Conservation (phyloP, 106 monocot genomes). For the Iris macrosiphon region DNA sequence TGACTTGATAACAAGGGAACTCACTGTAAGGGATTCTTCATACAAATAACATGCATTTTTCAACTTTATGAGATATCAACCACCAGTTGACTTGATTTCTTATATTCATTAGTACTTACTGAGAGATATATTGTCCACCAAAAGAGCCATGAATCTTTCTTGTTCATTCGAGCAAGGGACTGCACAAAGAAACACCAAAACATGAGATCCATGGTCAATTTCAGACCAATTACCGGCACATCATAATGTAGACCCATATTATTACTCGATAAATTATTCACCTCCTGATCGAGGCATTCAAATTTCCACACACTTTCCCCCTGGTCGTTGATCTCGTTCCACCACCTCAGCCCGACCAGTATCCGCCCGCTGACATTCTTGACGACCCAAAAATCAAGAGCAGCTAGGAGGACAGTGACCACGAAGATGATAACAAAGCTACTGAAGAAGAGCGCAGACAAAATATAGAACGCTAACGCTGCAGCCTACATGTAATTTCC, state of each 20-base stretch:
- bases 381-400: constrained; percentile 82
- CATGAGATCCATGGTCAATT: not conserved
- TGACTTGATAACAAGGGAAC: too few species aligned
- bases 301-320: constrained; percentile 92
- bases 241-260: too few species aligned
- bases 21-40: too few species aligned
- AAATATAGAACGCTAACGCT: constrained; percentile 82
- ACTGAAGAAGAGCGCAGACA: constrained; percentile 70
- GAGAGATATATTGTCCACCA: constrained; percentile 77
- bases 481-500: constrained; percentile 31
- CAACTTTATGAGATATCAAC: too few species aligned
- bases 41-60: too few species aligned
- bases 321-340: constrained; percentile 82
- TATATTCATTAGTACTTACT: too few species aligned
- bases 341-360: constrained; percentile 85
- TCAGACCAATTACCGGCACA: too few species aligned
- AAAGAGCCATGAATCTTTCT: constrained; percentile 81
- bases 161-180: constrained; percentile 82
- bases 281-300: constrained; percentile 91
- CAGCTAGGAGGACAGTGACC: constrained; percentile 76
- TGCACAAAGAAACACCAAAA: constrained; percentile 11
- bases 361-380: constrained; percentile 96
- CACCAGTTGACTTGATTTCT: too few species aligned
- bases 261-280: constrained; percentile 23
- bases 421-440: constrained; percentile 96